phyloP scores from a whole-genome alignment of 2,329 filamentous ascomycete genomes.

The Claviceps africana region DNA sequence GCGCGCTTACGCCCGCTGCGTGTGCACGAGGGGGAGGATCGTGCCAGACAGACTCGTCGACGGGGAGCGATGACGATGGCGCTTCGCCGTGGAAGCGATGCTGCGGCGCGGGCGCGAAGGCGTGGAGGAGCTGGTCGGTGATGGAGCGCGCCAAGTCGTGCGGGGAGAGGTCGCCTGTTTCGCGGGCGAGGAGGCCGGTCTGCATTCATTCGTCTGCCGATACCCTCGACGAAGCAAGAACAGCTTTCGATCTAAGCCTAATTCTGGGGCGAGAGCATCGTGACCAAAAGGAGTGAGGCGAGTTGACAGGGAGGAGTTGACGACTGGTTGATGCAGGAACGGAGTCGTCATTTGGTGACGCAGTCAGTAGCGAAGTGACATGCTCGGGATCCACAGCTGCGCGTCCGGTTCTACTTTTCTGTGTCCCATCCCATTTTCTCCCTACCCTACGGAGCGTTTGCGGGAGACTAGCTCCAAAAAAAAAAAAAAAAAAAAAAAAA shows the following conservation, averaged over 20 bases:
- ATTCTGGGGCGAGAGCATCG: not conserved
- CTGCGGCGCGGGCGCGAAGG: conserved; percentile 52
- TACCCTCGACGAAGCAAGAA: not conserved
- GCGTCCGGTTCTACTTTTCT: not conserved
- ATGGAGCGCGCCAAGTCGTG: conserved; percentile 51
- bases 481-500: not conserved
- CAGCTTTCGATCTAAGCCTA: not conserved
- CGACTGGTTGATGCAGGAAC: not conserved
- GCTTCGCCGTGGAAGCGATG: conserved; percentile 53
- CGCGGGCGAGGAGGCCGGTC: conserved; percentile 65
- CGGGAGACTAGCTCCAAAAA: not conserved
- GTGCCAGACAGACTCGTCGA: conserved; percentile 14
- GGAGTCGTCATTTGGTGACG: no score
- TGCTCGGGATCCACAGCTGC: not conserved
- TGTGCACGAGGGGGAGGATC: conserved; percentile 47
- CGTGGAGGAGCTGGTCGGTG: conserved; percentile 50
- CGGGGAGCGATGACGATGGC: conserved; percentile 3
- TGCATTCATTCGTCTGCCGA: conserved; percentile 39
- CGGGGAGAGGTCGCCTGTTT: conserved; percentile 52
- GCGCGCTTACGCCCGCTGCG: conserved; percentile 60
- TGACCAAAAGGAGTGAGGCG: not conserved
- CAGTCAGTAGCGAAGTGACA: not conserved
- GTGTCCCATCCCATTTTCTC: not conserved
- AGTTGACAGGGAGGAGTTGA: not conserved
- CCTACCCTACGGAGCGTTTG: not conserved